Percentiles rank a stretch among this genome's conserved stretches.
Evolutionary conservation across 2,329 filamentous ascomycete species (phyloP).

Genomic region (Trichoderma polysporum): DNA sequence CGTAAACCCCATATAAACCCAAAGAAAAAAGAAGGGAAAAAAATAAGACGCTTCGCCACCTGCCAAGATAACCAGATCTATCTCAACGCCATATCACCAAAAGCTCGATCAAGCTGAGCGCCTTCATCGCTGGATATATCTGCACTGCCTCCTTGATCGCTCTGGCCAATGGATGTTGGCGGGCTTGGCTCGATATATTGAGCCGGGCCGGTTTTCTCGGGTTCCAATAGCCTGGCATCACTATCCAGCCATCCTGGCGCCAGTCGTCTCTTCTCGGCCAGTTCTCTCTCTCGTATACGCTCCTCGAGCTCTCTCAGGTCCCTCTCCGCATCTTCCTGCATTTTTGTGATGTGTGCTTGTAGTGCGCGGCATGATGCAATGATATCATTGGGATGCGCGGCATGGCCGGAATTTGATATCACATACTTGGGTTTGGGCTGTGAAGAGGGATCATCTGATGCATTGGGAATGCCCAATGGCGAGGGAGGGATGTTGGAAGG

Average conservation of each 20-base stretch:
- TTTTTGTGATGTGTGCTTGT: slow-evolving; percentile 69
- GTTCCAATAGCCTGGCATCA: slow-evolving; percentile 66
- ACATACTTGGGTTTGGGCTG: slow-evolving; percentile 68
- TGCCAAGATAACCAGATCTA: slow-evolving; percentile 15
- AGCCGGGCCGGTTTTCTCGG: slow-evolving; percentile 50
- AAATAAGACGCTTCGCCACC: not conserved
- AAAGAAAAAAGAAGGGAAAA: not conserved
- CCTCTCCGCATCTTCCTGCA: slow-evolving; percentile 65
- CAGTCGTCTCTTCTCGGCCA: slow-evolving; percentile 76
- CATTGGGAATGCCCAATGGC: slow-evolving; percentile 37
- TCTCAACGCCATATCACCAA: slow-evolving; percentile 48
- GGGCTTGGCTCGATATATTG: slow-evolving; percentile 30
- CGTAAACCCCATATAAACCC: not conserved
- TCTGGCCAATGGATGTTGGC: slow-evolving; percentile 19
- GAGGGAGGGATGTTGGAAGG: slow-evolving; percentile 74
- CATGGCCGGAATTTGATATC: slow-evolving; percentile 72
- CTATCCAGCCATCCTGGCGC: slow-evolving; percentile 82
- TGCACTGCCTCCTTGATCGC: slow-evolving; percentile 22
- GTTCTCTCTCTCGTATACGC: slow-evolving; percentile 60
- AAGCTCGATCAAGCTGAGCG: slow-evolving; percentile 57
- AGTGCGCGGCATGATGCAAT: slow-evolving; percentile 77
- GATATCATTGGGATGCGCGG: slow-evolving; percentile 85
- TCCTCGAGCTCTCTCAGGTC: slow-evolving; percentile 71
- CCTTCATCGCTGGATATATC: slow-evolving; percentile 48
- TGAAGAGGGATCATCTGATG: slow-evolving; percentile 36